Percentiles rank a stretch among this genome's conserved stretches.
phyloP scores from a whole-genome alignment of 495 filamentous ascomycete species.

The Bombardia bombarda region DNA sequence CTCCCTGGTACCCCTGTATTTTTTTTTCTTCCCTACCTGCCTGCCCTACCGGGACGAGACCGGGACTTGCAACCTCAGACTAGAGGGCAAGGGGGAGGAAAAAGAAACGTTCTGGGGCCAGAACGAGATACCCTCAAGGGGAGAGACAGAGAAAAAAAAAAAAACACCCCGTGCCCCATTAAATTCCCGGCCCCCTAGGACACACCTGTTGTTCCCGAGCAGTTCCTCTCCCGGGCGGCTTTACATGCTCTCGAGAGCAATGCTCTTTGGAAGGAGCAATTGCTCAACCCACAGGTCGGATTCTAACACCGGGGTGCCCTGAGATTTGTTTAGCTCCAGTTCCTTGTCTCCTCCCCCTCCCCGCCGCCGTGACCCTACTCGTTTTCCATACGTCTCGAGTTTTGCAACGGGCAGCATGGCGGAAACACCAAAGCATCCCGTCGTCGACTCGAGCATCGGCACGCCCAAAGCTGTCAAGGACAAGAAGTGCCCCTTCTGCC shows the following conservation, averaged over 20 bases:
- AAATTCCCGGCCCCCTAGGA: neutral
- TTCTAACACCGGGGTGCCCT: conserved; percentile 3
- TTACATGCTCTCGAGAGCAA: neutral
- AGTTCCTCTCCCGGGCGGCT: neutral
- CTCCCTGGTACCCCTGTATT: no score
- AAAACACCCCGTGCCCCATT: neutral
- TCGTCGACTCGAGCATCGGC: conserved; percentile 24
- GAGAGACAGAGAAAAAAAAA: neutral
- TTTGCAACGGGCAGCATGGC: conserved; percentile 11
- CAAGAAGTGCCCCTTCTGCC: conserved; percentile 75
- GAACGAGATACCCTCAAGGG: neutral
- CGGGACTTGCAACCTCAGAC: neutral
- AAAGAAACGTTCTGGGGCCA: neutral
- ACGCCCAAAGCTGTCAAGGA: conserved; percentile 54
- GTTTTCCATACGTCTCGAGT: neutral
- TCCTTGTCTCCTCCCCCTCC: conserved; percentile 1
- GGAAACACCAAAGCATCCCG: conserved; percentile 10
- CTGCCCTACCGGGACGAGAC: no score
- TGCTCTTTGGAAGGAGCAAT: conserved; percentile 14
- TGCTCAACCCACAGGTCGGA: conserved; percentile 4
- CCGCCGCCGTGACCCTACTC: neutral
- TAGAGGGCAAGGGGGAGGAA: neutral
- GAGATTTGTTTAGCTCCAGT: neutral
- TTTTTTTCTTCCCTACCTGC: no score
- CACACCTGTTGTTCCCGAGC: neutral